Percentiles rank a stretch among this genome's conserved stretches.
Evolutionary conservation across 805 yeast species (phyloP).

Genomic region (Metschnikowia borealis): DNA sequence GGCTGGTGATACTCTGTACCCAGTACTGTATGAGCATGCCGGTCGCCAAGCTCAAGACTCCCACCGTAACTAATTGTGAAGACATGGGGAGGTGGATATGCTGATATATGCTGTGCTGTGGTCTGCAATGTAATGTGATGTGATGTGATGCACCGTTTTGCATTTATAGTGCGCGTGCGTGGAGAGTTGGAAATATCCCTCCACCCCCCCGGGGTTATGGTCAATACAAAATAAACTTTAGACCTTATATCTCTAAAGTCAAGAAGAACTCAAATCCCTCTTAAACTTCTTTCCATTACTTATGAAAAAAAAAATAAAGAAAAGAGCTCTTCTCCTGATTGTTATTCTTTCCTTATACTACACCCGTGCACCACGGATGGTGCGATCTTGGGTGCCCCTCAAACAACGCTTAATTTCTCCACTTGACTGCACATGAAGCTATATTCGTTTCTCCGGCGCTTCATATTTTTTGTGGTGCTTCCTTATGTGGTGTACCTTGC

Average conservation of each 20-base stretch:
- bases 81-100: not conserved
- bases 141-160: not conserved
- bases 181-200: not conserved
- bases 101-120: not conserved
- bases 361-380: not conserved
- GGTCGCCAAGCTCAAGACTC: slow-evolving; percentile 34
- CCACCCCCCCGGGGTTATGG: no score
- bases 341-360: no score
- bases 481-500: slow-evolving; percentile 12
- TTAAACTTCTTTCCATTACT: no score
- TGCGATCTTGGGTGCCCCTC: not conserved
- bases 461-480: not conserved
- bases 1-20: not conserved
- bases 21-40: slow-evolving; percentile 22
- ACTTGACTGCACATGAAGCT: not conserved
- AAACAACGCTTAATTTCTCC: not conserved
- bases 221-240: no score
- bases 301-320: no score
- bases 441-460: not conserved
- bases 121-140: not conserved
- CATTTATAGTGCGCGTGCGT: not conserved
- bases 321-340: no score
- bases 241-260: no score
- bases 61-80: slow-evolving; percentile 19
- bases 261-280: no score